Evolutionary conservation across 352 stramenopile genomes (phyloP), one percentile per base, ranked within the genome.

Genomic region (Pythium apleroticum): DNA sequence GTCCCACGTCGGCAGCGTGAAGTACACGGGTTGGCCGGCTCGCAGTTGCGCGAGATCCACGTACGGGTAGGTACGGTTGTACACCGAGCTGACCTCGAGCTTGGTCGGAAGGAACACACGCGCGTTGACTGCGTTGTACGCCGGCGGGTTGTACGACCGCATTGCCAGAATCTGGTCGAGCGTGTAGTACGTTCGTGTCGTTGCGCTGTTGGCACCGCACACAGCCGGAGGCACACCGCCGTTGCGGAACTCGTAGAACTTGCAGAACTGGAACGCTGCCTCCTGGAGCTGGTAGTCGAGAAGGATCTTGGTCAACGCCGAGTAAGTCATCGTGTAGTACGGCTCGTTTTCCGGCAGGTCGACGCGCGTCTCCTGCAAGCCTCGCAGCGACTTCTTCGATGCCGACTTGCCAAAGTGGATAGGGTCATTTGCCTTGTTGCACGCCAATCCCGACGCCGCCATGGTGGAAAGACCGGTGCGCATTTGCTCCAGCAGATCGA

Each of bases 161-260:
- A 66, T 66, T 8, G 43, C 4, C 50, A 45, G 59, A 24, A 66
- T 54, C 33, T 66, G 20, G 1, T 12, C 15, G 2, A 59, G 20
- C 50, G 59, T 59, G 59, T 66, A 66, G 59, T 53, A 54, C 28
- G 20, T 20, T 9, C 20, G 22, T 8, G 19, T 39, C 20, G 43
- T 55, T 7, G 43, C 25, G 22, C 41, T 11, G n/a, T 12, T 19
- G 11, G 6, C 12, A 17, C 48, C 35, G 24, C 59, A 65, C 59
- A 66, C 43, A 1, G 59, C 7, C 4, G 49, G 59, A 10, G 33
- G 14, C 3, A 66, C 30, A 9, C 59, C 49, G 15, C 59, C 59
- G 25, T 66, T 65, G 6, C 39, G 33, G 50, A 52, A 65, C 50
- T 65, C 59, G 59, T 59, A 65, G 35, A 57, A 65, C 59, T 66